Evolutionary conservation across 257 asterid species (phyloP).

Genomic region (Salvia miltiorrhiza): DNA sequence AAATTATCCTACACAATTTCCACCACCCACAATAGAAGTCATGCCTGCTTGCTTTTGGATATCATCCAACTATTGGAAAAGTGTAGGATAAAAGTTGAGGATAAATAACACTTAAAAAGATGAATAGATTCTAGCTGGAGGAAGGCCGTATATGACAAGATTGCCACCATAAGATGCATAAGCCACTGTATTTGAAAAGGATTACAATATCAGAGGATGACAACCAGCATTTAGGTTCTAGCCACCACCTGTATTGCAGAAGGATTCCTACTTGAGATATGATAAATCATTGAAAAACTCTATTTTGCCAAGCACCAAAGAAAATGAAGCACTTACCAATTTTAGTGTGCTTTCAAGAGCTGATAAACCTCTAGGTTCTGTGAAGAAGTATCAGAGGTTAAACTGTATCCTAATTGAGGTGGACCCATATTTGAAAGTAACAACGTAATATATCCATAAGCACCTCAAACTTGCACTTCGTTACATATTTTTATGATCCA

Average conservation of each 20-base stretch:
- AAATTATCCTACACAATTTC: background rate
- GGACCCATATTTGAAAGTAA: too few relatives aligned
- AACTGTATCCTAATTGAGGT: background rate
- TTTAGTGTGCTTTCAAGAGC: background rate
- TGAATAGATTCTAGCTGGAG: background rate
- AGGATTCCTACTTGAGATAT: background rate
- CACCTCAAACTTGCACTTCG: too few relatives aligned
- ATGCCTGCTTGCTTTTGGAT: background rate
- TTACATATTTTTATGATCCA: too few relatives aligned
- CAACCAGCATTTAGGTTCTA: background rate
- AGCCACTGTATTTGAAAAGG: background rate
- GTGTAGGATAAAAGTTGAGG: background rate
- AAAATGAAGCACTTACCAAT: background rate
- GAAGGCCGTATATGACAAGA: too few relatives aligned
- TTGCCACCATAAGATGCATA: too few relatives aligned
- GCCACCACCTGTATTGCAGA: background rate
- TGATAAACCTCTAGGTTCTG: background rate
- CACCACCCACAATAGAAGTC: background rate
- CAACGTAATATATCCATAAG: too few relatives aligned
- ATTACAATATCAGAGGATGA: background rate
- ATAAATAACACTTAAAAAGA: background rate
- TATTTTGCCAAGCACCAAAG: background rate
- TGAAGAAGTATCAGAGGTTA: background rate
- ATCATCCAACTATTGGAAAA: background rate
- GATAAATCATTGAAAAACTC: background rate